Percentiles rank a stretch among this genome's conserved stretches.
Conservation (phyloP, 495 filamentous ascomycete species). For the Xylaria telfairii region DNA sequence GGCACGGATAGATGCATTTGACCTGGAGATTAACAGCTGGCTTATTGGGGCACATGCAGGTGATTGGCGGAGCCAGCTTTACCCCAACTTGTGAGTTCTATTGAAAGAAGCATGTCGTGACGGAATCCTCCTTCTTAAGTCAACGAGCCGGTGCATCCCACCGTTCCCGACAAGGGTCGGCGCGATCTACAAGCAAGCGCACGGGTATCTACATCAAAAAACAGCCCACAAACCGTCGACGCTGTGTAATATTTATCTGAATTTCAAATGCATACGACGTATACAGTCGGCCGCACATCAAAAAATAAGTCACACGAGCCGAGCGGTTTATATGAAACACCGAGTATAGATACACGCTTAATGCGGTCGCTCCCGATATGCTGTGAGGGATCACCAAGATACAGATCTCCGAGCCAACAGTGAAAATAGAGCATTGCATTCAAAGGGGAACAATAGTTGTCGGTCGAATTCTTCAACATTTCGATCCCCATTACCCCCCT, state of each 20-base stretch:
- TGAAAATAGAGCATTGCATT: background rate
- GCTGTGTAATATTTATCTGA: background rate
- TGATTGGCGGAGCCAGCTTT: background rate
- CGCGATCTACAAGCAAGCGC: background rate
- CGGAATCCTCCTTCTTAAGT: background rate
- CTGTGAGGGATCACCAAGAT: background rate
- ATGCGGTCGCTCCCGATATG: background rate
- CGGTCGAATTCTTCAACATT: background rate
- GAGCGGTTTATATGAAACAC: background rate
- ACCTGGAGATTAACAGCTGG: background rate
- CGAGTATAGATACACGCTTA: background rate
- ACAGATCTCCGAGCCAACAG: background rate
- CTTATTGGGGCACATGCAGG: background rate
- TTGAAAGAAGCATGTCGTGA: background rate
- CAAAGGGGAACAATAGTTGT: background rate
- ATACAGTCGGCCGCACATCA: background rate
- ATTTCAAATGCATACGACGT: background rate
- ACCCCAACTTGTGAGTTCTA: background rate
- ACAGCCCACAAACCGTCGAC: background rate
- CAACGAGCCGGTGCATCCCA: background rate
- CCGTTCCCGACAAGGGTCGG: background rate
- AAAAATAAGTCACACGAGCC: background rate
- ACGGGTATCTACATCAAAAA: background rate
- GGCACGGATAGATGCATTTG: slow-evolving; percentile 7
- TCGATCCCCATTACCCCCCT: background rate